Evolutionary conservation across 1,284 basidiomycete species (phyloP), one percentile per base, ranked within the genome.

Genomic region (Grifola frondosa): DNA sequence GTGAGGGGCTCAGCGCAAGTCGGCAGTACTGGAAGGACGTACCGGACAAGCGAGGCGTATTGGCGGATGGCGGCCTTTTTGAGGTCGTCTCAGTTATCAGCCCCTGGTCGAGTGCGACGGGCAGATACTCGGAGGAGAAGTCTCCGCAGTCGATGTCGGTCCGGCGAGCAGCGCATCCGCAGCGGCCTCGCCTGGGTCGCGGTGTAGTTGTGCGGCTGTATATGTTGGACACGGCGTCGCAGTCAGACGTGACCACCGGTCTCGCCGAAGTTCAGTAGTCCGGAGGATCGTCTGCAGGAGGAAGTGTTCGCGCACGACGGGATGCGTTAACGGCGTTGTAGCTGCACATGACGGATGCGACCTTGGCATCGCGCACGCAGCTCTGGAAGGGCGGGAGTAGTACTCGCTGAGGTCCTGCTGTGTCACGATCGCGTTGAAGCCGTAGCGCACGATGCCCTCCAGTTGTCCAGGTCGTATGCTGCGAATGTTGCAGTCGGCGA

Each of bases 401-500:
- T 66, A 80, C 49, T 79, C 77, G 57, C 67, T 71, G 19, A 81
- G 59, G 44, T 81, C 78, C 47, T 80, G 78, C n/a, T 65, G 57
- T 3, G 74, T 65, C n/a, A 81, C 71, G 11, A 70, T 46, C 2
- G 78, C 78, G 46, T 80, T 66, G 61, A 79, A 80, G 0, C 67
- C 64, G 40, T 64, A 69, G 20, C 78, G 73, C 26, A 53, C 54
- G 54, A 69, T 70, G 5, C 74, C 75, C 26, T 72, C 76, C 77
- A 79, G 46, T 75, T 60, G 42, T 80, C 78, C 21, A 80, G 43
- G 48, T 81, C 78, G 50, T 81, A 80, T 0, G 69, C 78, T 1
- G 77, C 76, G 49, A 68, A 79, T 57, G 80, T 78, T 59, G 80
- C 80, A 66, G 77, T 80, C 49, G 76, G 74, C 1, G 78, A 74